Evolutionary conservation across 1,284 basidiomycete genomes (phyloP), one percentile per base, ranked within the genome.

Genomic region (Boletus sp.): DNA sequence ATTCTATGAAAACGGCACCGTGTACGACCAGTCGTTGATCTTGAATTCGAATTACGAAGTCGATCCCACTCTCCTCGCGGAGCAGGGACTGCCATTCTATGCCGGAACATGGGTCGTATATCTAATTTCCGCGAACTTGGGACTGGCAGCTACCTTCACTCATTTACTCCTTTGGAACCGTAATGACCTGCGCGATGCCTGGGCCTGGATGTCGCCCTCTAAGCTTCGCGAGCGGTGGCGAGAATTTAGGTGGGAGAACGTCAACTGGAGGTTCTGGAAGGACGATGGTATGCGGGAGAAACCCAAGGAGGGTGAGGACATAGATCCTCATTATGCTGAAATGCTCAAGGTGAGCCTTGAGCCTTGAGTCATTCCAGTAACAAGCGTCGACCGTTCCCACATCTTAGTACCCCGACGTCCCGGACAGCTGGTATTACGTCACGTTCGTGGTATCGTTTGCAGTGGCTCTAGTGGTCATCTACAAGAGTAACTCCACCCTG

Each of bases 301-400:
- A 12, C 46, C 52, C 2, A 49, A 52, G 2, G 55, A 55, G 5
- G 58, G 64, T 30, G 60, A 30, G 6, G 44, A 69, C 26, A 54
- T 72, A 9, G 78, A 80, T 52, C 77, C 77, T 14, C 78, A 80
- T 55, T 79, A 78, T 48, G 65, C 65, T n/a, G 61, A 77, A 53
- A 80, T 80, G 77, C 65, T 77, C 19, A 75, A 75, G 67, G 74
- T 70, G n/a, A 47, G 61, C 9, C 9, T 30, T 23, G 14, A 5
- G 10, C 8, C 5, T 23, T 41, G 13, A 20, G 22, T 20, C 23
- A 26, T 16, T 23, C 16, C 13, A n/a, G 34, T 12, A 8, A 36
- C n/a, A 25, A 4, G 19, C 29, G 2, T 22, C 5, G 20, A 44
- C n/a, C 8, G 6, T 13, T 4, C 17, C n/a, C 7, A 29, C 7